Evolutionary conservation across 2,329 filamentous ascomycete species (phyloP), one percentile per base, ranked within the genome.

Genomic region (Colletotrichum sp.): DNA sequence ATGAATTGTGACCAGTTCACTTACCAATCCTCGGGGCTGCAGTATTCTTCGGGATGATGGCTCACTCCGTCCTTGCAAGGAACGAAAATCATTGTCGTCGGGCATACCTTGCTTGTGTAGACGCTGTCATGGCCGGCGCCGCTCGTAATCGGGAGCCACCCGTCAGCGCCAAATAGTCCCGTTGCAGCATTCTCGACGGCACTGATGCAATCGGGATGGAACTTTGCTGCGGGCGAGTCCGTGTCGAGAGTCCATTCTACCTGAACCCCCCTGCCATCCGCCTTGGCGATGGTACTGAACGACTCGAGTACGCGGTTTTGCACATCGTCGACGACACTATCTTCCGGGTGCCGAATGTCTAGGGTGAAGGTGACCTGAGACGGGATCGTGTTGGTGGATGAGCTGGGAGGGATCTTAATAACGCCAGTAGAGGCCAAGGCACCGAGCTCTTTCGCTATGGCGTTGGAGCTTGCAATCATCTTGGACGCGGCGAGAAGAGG

Each of bases 391-490:
- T 79, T 79, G 30, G 78, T 79, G 9, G 78, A 79, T 16, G 77
- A 77, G 36, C 68, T 75, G 16, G 72, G 59, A 8, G 77, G 73
- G 21, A 75, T 78, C 76, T 78, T 80, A 34, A 96, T 83, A 71
- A 95, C 94, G 0, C 94, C 94, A 0, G 94, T 94, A 4, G 90
- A 93, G 7, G 92, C 94, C 13, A 95, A 86, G 15, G 92, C 93
- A 2, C 87, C 86, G 77, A 92, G 86, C 24, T 88, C 86, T 4
- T 89, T 88, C 1, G 94, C 94, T 3, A 93, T 87, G 65, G 90
- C 89, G 81, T 94, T 91, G 2, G 91, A 91, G 71, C 92, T 89
- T 0, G 93, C 83, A 76, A 96, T 95, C 86, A 95, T 89, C 71
- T 91, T 91, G 0, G 90, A 89, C 9, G 93, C 92, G 9, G 92